A percentile compares a stretch with the other conserved stretches of the same genome.
Conservation (phyloP, 305 asterid genomes). For the Fraxinus dipetala region DNA sequence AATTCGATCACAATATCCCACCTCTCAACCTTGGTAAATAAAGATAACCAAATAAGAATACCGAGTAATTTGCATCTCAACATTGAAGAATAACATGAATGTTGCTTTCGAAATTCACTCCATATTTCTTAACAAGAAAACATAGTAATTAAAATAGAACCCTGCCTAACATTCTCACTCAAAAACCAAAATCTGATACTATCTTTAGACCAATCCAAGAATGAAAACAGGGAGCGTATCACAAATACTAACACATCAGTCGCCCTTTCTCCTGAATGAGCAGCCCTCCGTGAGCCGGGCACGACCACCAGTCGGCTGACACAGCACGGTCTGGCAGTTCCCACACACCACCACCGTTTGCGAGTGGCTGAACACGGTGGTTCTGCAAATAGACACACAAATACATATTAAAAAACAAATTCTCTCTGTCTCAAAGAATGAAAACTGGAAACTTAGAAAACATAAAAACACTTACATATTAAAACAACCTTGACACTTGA, state of each 20-base stretch:
- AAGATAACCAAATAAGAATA: neutral
- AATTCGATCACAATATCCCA: neutral
- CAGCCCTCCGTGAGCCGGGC: slow-evolving; percentile 53
- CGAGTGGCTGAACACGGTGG: slow-evolving; percentile 49
- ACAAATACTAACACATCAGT: slow-evolving; percentile 13
- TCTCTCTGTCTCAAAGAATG: neutral
- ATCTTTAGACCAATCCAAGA: neutral
- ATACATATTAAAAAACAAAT: neutral
- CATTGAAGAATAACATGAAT: neutral
- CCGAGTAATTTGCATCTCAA: neutral
- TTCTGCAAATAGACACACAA: slow-evolving; percentile 22
- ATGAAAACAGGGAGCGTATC: neutral
- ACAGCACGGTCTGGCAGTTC: slow-evolving; percentile 46
- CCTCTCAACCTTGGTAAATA: neutral
- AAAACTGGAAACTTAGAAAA: neutral
- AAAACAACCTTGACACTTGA: slow-evolving; percentile 49
- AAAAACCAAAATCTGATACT: neutral
- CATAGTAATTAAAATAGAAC: neutral
- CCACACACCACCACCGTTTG: slow-evolving; percentile 53
- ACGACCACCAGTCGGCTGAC: slow-evolving; percentile 55
- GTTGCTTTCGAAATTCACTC: neutral
- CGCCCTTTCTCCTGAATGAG: slow-evolving; percentile 55
- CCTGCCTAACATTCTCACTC: neutral
- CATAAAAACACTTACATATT: slow-evolving; percentile 31
- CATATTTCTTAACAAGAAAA: neutral